Evolutionary conservation across 1,139 yeast species (phyloP), one percentile per base, ranked within the genome.

Genomic region (Debaryomyces nepalensis): DNA sequence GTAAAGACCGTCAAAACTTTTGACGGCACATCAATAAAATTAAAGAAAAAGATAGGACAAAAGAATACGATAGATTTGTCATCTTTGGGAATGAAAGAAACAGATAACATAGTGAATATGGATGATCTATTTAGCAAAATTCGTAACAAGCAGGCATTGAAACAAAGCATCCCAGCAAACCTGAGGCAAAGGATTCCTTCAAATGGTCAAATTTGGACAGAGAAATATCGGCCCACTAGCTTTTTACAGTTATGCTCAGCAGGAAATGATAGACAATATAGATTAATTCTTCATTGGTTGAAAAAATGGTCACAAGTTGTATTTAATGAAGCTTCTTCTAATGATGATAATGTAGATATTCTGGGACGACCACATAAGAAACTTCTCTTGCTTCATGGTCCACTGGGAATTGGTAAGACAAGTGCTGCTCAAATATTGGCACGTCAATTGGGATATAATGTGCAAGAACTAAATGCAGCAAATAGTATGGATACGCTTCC

Each of bases 321-420:
- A 1, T 84, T 80, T 55, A 76, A 79, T 6, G 75, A 72, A 36
- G 67, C 61, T 8, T 29, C 33, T 29, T 48, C 40, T 30, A 34
- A 43, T 4, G 52, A 50, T 23, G 49, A 46, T 2, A 44, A 47
- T n/a, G 54, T 47, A 3, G 96, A 89, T 58, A 73, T 79, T 0
- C 69, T 77, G 34, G 81, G 84, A 5, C 72, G 98, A 38, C 98
- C 98, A 0, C 67, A 63, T n/a, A 75, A 74, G 42, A 85, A 81
- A 51, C 73, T 93, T 1, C 59, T 93, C 29, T 66, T 93, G 37
- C 76, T 93, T 3, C 89, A 86, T 58, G 99, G 99, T 0, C 95
- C 97, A 0, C 91, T 97, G 1, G 99, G 99, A 1, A 76, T 87
- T n/a, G 99, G 99, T 5, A 93, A 93, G 60, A 93, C 99, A 0